These are phyloP conservation scores for Ceratobasidium sp. DNA, from an alignment of 1,284 basidiomycete genomes.

Conservation along the genomic window DNA sequence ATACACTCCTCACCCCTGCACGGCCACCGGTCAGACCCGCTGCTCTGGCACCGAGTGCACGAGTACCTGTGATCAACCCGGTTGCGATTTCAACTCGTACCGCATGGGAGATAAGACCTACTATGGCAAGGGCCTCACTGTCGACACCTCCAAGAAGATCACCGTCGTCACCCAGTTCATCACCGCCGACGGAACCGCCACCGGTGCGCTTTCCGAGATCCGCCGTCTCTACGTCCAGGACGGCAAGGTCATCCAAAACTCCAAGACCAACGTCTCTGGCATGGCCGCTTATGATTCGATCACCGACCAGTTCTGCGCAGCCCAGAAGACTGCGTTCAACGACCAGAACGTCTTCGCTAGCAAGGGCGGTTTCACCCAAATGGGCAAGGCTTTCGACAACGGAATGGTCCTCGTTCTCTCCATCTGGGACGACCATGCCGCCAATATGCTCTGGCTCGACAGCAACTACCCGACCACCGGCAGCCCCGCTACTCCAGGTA, in stretches of 20 bases:
- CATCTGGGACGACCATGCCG: slow-evolving; percentile 65
- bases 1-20: slow-evolving; percentile 51
- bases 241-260: slow-evolving; percentile 60
- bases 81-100: slow-evolving; percentile 65
- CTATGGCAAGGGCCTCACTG: slow-evolving; percentile 56
- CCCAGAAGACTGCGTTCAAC: slow-evolving; percentile 54
- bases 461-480: slow-evolving; percentile 58
- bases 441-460: slow-evolving; percentile 67
- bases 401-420: slow-evolving; percentile 64
- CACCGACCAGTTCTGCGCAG: slow-evolving; percentile 53
- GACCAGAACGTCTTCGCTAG: slow-evolving; percentile 57
- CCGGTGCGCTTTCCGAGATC: slow-evolving; percentile 58
- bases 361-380: slow-evolving; percentile 55
- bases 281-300: slow-evolving; percentile 50
- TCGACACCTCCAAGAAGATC: slow-evolving; percentile 58
- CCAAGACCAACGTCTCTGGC: slow-evolving; percentile 50
- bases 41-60: slow-evolving; percentile 43
- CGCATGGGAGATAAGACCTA: slow-evolving; percentile 59
- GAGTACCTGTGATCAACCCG: slow-evolving; percentile 52
- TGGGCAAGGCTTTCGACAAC: slow-evolving; percentile 55
- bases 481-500: slow-evolving; percentile 37
- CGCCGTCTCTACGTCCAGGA: slow-evolving; percentile 62
- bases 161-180: slow-evolving; percentile 65
- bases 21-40: slow-evolving; percentile 20
- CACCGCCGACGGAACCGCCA: slow-evolving; percentile 55